Conservation (phyloP, 805 yeast species). For the Wickerhamomyces kurtzmanii region DNA sequence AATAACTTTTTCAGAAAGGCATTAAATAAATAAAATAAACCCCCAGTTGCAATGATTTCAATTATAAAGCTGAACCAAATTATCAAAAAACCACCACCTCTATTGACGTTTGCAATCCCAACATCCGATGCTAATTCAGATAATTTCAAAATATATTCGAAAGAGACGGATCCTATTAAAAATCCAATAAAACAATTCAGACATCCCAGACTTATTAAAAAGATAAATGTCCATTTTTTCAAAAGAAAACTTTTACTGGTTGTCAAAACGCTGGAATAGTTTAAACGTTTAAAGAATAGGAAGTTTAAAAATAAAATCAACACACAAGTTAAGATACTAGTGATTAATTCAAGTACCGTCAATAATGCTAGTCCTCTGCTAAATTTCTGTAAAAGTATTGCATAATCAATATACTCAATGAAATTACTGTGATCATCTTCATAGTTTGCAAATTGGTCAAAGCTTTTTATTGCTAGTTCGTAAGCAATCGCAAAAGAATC, state of each 20-base stretch:
- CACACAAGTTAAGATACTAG: conserved; percentile 1
- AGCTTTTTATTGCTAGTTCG: conserved; percentile 21
- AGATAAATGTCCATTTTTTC: conserved; percentile 4
- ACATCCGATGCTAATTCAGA: conserved; percentile 7
- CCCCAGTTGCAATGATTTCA: conserved; percentile 2
- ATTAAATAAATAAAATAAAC: conserved; percentile 11
- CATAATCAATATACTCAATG: conserved; percentile 13
- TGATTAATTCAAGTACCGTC: conserved; percentile 5
- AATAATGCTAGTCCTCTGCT: conserved; percentile 15
- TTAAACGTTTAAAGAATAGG: too few species aligned
- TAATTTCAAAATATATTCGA: conserved; percentile 13
- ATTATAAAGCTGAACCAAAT: conserved; percentile 11
- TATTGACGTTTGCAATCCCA: conserved; percentile 15
- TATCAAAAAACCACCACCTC: conserved; percentile 10
- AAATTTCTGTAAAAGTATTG: conserved; percentile 15
- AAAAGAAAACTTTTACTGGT: not conserved
- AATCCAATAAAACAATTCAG: conserved; percentile 7
- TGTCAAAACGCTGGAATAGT: too few species aligned
- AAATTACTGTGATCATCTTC: conserved; percentile 3
- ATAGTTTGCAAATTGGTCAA: conserved; percentile 13
- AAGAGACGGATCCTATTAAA: conserved; percentile 13
- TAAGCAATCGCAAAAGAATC: conserved; percentile 30
- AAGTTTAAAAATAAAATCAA: conserved; percentile 2
- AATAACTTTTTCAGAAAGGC: conserved; percentile 8
- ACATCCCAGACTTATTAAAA: conserved; percentile 8